Base-by-base conservation (phyloP, 768 basidiomycete species). In the Mycena floridula region DNA sequence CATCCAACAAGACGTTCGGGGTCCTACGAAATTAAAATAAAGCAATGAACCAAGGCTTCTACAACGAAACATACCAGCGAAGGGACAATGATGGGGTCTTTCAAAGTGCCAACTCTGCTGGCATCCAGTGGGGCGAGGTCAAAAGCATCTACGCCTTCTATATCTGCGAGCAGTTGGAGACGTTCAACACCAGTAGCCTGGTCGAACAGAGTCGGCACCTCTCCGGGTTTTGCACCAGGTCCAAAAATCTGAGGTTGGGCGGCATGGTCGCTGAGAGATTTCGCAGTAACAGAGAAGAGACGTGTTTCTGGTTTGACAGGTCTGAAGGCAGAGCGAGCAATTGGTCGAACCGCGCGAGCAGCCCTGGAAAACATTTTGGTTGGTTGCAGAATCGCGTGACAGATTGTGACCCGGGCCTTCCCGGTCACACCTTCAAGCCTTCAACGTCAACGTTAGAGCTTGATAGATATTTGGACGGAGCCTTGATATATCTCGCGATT, bases 101-200 rank as follows among this genome's bases (percentile, higher is more conserved):
- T 76, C 59, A 87, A 74, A 43, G 95, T 97, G 52, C 95, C 95
- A 61, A 91, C 65, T 57, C 88, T 79, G 65, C 82, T 85, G 44
- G 92, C 69, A 59, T 91, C 85, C 51, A 96, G 74, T 25, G 92
- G 87, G 47, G 79, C 76, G 59, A 84, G 75, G 63, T 97, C 92
- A 69, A 99, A 99, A 42, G 92, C 79, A 36, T 89, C 83, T 43
- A 92, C 68, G 44, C 93, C 94, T 64, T 91, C 81, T 57, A 92
- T 69, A 50, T 91, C 84, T 58, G 87, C 92, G 43, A 97, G 68
- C 40, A 96, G 70, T 67, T 99, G 90, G 59, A 96, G 81, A 66
- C 95, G 90, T 66, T 97, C 94, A 44, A 97, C 73, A 80, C 95
- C 95, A 54, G 95, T 99, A 13, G 94, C 81, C 68, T 99, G 95